Evolutionary conservation across 2,329 filamentous ascomycete species (phyloP).

Genomic region (Paecilomyces formosus): DNA sequence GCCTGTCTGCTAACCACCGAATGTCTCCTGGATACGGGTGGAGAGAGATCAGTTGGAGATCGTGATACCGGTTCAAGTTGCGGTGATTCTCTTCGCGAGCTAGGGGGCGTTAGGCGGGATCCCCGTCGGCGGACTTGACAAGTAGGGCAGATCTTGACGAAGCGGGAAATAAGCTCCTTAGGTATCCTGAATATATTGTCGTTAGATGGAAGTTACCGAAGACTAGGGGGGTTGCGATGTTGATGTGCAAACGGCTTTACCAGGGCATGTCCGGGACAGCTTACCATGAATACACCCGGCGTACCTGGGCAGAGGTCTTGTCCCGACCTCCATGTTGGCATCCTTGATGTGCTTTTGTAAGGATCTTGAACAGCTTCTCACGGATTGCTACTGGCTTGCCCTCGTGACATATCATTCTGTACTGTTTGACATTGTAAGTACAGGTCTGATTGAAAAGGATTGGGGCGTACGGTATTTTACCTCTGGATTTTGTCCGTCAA

Average conservation of each 20-base stretch:
- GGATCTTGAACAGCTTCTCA: conserved; percentile 45
- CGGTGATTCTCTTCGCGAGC: conserved; percentile 31
- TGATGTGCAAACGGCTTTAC: background rate
- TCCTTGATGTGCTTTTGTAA: conserved; percentile 43
- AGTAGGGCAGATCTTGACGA: conserved; percentile 44
- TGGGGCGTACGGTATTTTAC: conserved; percentile 19
- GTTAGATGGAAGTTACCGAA: conserved; percentile 3
- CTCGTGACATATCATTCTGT: conserved; percentile 43
- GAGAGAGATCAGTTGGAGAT: conserved; percentile 30
- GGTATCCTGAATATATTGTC: conserved; percentile 34
- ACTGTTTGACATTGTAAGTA: background rate
- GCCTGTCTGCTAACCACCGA: conserved; percentile 23
- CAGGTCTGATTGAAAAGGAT: background rate
- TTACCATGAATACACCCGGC: conserved; percentile 45
- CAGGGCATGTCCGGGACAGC: conserved; percentile 5
- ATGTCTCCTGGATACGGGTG: conserved; percentile 27
- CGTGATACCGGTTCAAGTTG: conserved; percentile 23
- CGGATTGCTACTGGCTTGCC: conserved; percentile 47
- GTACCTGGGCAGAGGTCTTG: conserved; percentile 46
- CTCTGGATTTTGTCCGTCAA: conserved; percentile 29
- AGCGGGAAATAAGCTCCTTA: conserved; percentile 45
- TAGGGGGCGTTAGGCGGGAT: conserved; percentile 33
- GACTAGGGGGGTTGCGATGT: conserved; percentile 1
- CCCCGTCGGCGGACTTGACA: conserved; percentile 41
- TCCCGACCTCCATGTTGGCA: conserved; percentile 47